Evolutionary conservation across 208 protist genomes (phyloP).

Genomic region (Trypanosoma rangeli): DNA sequence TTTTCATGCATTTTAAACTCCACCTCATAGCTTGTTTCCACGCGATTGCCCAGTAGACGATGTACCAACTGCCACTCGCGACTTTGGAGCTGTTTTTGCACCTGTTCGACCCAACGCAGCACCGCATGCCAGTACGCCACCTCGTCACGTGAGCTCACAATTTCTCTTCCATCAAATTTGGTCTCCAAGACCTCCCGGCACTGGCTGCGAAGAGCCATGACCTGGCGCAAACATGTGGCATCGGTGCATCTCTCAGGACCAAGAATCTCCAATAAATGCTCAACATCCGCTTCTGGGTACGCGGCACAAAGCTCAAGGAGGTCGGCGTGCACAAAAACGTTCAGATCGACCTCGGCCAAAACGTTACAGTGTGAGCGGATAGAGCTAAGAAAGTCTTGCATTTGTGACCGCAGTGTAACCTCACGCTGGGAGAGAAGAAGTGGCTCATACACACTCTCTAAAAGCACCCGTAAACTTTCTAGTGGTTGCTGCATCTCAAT

Average conservation of each 20-base stretch:
- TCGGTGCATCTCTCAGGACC: slow-evolving; percentile 53
- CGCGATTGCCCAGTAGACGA: slow-evolving; percentile 61
- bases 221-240: slow-evolving; percentile 54
- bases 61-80: slow-evolving; percentile 86
- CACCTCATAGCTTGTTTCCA: slow-evolving; percentile 66
- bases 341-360: slow-evolving; percentile 65
- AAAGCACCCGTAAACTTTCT: slow-evolving; percentile 49
- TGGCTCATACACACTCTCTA: slow-evolving; percentile 78
- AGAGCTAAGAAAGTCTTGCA: slow-evolving; percentile 75
- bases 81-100: slow-evolving; percentile 62
- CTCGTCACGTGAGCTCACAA: slow-evolving; percentile 42
- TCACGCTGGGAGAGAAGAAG: slow-evolving; percentile 51
- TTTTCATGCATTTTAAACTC: slow-evolving; percentile 68
- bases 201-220: slow-evolving; percentile 61
- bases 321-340: slow-evolving; percentile 68
- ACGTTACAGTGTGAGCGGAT: slow-evolving; percentile 58
- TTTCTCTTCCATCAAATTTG: slow-evolving; percentile 22
- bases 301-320: slow-evolving; percentile 68
- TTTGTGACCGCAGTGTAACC: slow-evolving; percentile 44
- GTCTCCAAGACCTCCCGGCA: slow-evolving; percentile 52
- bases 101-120: slow-evolving; percentile 69
- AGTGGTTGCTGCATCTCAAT: slow-evolving; percentile 63
- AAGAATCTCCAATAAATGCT: slow-evolving; percentile 69
- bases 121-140: slow-evolving; percentile 76
- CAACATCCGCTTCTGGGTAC: slow-evolving; percentile 60